Conservation (phyloP, 345 rosid genomes). For the Carallia pectinifolia region DNA sequence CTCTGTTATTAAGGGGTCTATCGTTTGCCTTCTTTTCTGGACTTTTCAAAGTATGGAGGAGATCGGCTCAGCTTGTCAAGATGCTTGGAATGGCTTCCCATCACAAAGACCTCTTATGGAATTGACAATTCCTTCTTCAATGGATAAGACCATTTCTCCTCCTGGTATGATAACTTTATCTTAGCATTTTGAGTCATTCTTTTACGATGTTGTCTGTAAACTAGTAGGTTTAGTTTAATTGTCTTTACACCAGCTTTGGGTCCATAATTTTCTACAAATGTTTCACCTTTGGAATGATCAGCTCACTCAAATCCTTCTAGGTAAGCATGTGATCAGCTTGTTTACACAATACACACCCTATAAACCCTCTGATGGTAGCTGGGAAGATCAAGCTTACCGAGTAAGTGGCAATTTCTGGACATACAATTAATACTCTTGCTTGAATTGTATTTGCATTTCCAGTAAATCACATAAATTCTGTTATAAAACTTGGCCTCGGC, state of each 20-base stretch:
- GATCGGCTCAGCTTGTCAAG: constrained; percentile 70
- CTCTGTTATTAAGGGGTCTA: background rate
- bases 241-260: too few relatives aligned
- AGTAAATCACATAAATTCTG: background rate
- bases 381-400: constrained; percentile 69
- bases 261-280: too few relatives aligned
- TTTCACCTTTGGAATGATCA: too few relatives aligned
- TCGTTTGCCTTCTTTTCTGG: background rate
- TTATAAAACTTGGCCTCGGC: background rate
- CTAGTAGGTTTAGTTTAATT: too few relatives aligned
- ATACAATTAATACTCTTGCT: too few relatives aligned
- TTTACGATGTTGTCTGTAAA: too few relatives aligned
- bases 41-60: constrained; percentile 60
- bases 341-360: constrained; percentile 83
- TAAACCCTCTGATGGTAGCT: constrained; percentile 77
- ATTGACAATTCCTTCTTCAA: constrained; percentile 78
- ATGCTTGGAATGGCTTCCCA: constrained; percentile 66
- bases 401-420: constrained; percentile 37
- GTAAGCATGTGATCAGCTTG: constrained; percentile 78
- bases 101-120: constrained; percentile 76
- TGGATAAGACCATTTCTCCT: constrained; percentile 82
- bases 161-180: constrained; percentile 42
- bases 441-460: too few relatives aligned
- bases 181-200: constrained; percentile 1
- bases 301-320: constrained; percentile 32